Base-by-base conservation (phyloP, 495 filamentous ascomycete genomes). In the Cercophora samala region DNA sequence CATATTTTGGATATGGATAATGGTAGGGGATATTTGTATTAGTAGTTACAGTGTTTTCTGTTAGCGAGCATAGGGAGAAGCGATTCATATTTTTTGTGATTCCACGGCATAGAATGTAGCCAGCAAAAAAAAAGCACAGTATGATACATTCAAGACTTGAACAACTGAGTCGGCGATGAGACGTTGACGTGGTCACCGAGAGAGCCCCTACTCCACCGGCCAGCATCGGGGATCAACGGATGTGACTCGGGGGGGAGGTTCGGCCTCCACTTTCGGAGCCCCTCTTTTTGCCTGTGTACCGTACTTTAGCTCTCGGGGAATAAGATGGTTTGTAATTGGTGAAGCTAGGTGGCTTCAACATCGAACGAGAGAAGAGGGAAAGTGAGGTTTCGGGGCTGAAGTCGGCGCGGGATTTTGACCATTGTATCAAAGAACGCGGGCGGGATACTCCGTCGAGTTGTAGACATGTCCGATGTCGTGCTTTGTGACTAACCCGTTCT, bases 391-490 rank as follows among this genome's bases (percentile, higher is more conserved):
- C 37, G 37, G 37, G 37, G 37, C 37, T 46, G 37, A 46, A 46
- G 37, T 46, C 37, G 15, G 37, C 37, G 37, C 37, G 37, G 37
- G 37, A 46, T 46, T 18, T 46, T 46, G 15, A 17, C 37, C 15
- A 17, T 46, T 9, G 37, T 46, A 46, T 18, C 37, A 46, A 46
- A 46, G 37, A 46, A 46, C 2, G 8, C 13, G 37, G 37, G 37
- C 37, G 13, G 37, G 37, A 46, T 46, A 46, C 37, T 46, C 37
- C 37, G 37, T 4, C 9, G 11, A 46, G 37, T 11, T 46, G 8
- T 17, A 46, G 15, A 46, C 37, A 46, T 8, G 4, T 53, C 53
- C 24, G 37, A 63, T 67, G 60, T 58, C 66, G 65, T 63, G 29
- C 29, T 64, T 46, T 56, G 8, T 29, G 61, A 61, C 42, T 58